Evolutionary conservation across 768 basidiomycete species (phyloP), one percentile per base, ranked within the genome.

Genomic region (Mycena amicta): DNA sequence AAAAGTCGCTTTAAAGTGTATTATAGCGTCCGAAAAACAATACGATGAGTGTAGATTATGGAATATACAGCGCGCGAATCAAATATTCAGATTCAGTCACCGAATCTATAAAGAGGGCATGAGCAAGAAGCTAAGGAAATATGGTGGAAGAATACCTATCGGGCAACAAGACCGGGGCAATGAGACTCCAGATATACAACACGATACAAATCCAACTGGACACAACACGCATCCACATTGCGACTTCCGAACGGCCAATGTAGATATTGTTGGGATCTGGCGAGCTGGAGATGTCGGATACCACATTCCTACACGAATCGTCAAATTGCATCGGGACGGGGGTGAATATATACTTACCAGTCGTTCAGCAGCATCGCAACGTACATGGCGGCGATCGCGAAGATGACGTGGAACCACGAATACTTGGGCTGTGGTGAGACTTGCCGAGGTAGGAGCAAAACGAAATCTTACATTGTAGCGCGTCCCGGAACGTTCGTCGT

Each of bases 211-310:
- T 82, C 96, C 96, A 99, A 62, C 92, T 92, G 28, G 93, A 95
- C 46, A 98, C 91, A 29, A 98, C 84, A 3, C 97, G 81, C 93
- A 98, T 98, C 97, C 97, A 99, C 96, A 99, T 98, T 3, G 97
- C 95, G 8, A 91, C 89, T 70, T 95, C 92, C 4, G 93, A 95
- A 33, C 95, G 87, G 18, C 97, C 97, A 49, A 98, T 98, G 72
- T 93, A 92, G 37, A 98, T 88, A 60, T 90, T 85, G 54, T 84
- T 80, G n/a, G 85, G 81, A 59, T 85, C 80, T 0, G 68, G 70
- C 43, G 79, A 72, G 6, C 77, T 78, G 37, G 71, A 72, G 15
- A 80, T 72, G 27, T 83, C 85, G 56, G 84, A 85, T 23, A 91
- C 84, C 43, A 92, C 79, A 63, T 93, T 92, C 89, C 90, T 92